Conservation (phyloP, 2,329 filamentous ascomycete genomes). For the Xylariaceae sp. region DNA sequence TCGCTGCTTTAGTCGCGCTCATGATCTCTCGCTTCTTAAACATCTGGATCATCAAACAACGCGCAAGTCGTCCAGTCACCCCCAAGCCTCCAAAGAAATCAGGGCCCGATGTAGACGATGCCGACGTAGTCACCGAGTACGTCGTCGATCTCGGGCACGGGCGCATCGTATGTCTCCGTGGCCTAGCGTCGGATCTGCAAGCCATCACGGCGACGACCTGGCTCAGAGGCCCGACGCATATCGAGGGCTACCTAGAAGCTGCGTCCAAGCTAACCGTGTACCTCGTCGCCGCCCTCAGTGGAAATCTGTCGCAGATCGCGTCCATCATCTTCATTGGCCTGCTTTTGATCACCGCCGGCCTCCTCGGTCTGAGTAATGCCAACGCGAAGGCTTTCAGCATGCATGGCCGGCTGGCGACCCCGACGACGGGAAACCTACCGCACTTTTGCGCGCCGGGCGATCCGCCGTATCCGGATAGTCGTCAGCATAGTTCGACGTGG, state of each 20-base stretch:
- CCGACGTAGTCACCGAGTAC: constrained; percentile 39
- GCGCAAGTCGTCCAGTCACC: constrained; percentile 29
- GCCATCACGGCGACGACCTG: constrained; percentile 54
- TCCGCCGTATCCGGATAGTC: constrained; percentile 23
- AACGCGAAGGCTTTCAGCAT: constrained; percentile 44
- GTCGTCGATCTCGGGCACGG: constrained; percentile 48
- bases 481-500: constrained; percentile 18
- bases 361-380: constrained; percentile 51
- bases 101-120: constrained; percentile 14
- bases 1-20: constrained; percentile 43
- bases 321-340: constrained; percentile 47
- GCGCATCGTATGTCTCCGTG: constrained; percentile 47
- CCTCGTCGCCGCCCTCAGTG: constrained; percentile 48
- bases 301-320: constrained; percentile 49
- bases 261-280: constrained; percentile 53
- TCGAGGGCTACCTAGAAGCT: constrained; percentile 49
- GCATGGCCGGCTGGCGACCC: constrained; percentile 43
- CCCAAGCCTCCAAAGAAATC: constrained; percentile 3
- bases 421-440: constrained; percentile 28
- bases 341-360: constrained; percentile 46
- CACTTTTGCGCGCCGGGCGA: neutral
- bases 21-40: constrained; percentile 52
- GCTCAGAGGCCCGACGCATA: constrained; percentile 46
- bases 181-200: constrained; percentile 50
- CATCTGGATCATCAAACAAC: constrained; percentile 50